Evolutionary conservation across 305 asterid genomes (phyloP), one percentile per base, ranked within the genome.

Genomic region (Galium porrigens): DNA sequence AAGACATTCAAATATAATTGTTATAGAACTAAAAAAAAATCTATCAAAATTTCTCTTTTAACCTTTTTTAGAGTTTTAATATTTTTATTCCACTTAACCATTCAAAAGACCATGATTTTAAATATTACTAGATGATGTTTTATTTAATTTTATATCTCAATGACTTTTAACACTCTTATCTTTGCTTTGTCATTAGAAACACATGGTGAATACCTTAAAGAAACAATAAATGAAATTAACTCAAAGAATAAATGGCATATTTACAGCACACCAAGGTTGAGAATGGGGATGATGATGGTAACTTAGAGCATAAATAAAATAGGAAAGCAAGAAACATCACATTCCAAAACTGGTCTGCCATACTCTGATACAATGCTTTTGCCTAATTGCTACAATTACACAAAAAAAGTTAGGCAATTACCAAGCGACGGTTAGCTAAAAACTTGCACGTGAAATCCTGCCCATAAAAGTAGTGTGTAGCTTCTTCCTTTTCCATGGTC

Each of bases 341-440:
- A 53, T 52, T 39, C 73, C 34, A 27, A 53, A 67, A 52, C 64
- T 25, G 64, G 68, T 37, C 42, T 15, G 56, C 67, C 57, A 33
- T 34, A 58, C 36, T 46, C 15, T 20, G 52, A 27, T 7, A 20
- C 66, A 27, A 32, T 5, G 29, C 33, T 56, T 25, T 30, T 6
- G 4, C 58, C 58, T 30, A 46, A 46, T 46, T n/a, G 7, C 20
- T 2, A 14, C 52, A 46, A 46, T 46, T 15, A 46, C 52, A 15
- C 9, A 6, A 14, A 46, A 14, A 46, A 46, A 20, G 6, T 46
- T 15, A 46, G 52, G 52, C 36, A 58, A 55, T 36, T 63, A 64
- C 70, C 60, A 57, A 34, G 55, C 66, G 70, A 56, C 70, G 36
- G 70, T 58, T 70, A 48, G 27, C 68, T 36, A 48, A n/a, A 39